These are phyloP conservation scores for Termitomyces sp. DNA, from an alignment of 768 basidiomycete genomes.

Conservation along the genomic window DNA sequence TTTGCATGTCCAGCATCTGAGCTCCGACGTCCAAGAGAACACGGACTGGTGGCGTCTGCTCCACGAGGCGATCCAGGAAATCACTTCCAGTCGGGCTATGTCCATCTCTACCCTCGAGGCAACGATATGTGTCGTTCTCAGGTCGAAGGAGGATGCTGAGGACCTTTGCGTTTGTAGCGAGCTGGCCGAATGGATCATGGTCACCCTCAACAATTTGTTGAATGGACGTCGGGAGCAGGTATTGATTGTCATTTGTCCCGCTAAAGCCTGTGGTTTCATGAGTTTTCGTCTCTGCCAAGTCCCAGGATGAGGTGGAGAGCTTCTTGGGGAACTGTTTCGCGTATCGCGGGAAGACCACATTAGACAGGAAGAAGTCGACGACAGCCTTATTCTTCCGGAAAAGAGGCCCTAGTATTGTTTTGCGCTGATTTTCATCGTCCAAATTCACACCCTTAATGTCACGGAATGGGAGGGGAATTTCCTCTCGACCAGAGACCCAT, in stretches of 20 bases:
- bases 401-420: constrained; percentile 26
- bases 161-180: neutral
- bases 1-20: constrained; percentile 52
- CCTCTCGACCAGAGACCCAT: constrained; percentile 8
- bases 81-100: constrained; percentile 19
- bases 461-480: constrained; percentile 30
- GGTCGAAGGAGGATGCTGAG: neutral
- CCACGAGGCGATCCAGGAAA: constrained; percentile 30
- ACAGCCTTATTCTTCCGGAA: constrained; percentile 36
- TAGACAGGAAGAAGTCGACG: constrained; percentile 27
- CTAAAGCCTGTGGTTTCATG: neutral
- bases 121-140: constrained; percentile 24
- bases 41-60: constrained; percentile 34
- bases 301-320: neutral
- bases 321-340: neutral
- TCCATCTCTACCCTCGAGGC: constrained; percentile 20
- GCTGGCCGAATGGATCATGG: neutral
- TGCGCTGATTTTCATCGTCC: constrained; percentile 33
- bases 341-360: neutral
- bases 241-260: constrained; percentile 1
- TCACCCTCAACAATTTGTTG: neutral
- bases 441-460: constrained; percentile 41
- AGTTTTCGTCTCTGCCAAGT: neutral
- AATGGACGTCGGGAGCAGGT: neutral
- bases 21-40: constrained; percentile 59